phyloP scores from a whole-genome alignment of 2,329 filamentous ascomycete genomes.

The Sclerotinia minor region DNA sequence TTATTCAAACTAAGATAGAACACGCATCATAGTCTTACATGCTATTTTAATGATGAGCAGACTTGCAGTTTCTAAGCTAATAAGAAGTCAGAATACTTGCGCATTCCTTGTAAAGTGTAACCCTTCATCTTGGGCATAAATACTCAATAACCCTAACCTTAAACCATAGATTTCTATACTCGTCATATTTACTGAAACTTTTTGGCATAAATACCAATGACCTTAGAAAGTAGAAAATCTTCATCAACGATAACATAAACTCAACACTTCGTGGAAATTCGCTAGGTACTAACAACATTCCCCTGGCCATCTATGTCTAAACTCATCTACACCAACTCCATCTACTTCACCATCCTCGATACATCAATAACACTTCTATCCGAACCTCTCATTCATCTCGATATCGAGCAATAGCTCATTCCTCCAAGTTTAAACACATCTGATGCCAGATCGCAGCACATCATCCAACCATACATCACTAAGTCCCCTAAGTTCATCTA shows the following conservation, averaged over 20 bases:
- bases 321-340: neutral
- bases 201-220: neutral
- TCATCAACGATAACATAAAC: neutral
- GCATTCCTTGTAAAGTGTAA: no score
- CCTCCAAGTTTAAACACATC: no score
- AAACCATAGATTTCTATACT: neutral
- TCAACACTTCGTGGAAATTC: neutral
- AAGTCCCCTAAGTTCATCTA: no score
- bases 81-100: no score
- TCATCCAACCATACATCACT: no score
- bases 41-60: no score
- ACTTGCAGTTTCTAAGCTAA: no score
- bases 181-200: neutral
- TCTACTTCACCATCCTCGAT: neutral
- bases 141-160: neutral
- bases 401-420: no score
- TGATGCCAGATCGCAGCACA: no score
- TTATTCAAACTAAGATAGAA: no score
- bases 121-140: neutral
- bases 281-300: neutral
- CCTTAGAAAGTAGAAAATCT: neutral
- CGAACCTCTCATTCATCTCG: no score
- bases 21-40: no score
- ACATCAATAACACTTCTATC: neutral
- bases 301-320: neutral